Evolutionary conservation across 1,284 basidiomycete species (phyloP).

Genomic region (Sanghuangporus weigelae): DNA sequence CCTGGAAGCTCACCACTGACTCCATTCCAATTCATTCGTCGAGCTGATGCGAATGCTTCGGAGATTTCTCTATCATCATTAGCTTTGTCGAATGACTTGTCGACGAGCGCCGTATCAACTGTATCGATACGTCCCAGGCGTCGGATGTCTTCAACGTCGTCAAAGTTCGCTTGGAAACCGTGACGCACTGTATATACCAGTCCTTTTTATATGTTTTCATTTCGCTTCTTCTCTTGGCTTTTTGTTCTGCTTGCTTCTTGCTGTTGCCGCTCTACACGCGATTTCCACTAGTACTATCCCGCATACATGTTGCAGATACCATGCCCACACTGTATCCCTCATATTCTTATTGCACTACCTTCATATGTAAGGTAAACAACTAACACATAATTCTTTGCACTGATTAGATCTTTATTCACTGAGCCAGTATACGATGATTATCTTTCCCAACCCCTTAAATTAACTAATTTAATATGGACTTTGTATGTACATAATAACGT

Average conservation of each 20-base stretch:
- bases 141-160: conserved; percentile 4
- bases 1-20: conserved; percentile 48
- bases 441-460: neutral
- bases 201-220: neutral
- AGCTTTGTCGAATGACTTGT: conserved; percentile 5
- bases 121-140: conserved; percentile 8
- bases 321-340: neutral
- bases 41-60: conserved; percentile 39
- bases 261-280: neutral
- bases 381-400: neutral
- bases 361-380: neutral
- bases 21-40: conserved; percentile 52
- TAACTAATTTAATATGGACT: conserved; percentile 1
- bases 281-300: neutral
- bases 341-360: neutral
- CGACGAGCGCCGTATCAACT: neutral
- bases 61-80: conserved; percentile 16
- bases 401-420: neutral
- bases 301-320: neutral
- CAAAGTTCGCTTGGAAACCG: conserved; percentile 14
- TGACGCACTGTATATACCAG: neutral
- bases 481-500: neutral
- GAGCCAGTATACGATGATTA: neutral
- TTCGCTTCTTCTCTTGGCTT: neutral
- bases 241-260: neutral